phyloP scores from a whole-genome alignment of 257 asterid genomes.

The Ajuga chamaepitys region DNA sequence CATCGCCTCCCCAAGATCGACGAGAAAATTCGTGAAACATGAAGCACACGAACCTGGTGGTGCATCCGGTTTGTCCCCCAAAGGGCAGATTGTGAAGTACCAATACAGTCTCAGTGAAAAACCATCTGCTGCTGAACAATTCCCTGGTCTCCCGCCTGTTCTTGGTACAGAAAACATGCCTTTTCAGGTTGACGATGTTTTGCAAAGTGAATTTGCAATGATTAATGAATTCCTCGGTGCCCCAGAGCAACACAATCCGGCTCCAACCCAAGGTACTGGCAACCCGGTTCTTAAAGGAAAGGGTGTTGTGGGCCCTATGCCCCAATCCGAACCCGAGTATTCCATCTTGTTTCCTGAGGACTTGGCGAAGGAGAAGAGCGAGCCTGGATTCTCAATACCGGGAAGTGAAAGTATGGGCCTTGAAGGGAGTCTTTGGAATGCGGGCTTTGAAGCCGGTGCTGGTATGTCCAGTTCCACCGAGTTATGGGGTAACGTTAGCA shows the following conservation, averaged over 20 bases:
- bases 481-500: constrained; percentile 35
- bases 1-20: constrained; percentile 41
- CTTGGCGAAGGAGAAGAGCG: constrained; percentile 23
- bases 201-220: constrained; percentile 21
- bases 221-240: constrained; percentile 18
- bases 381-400: constrained; percentile 16
- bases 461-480: constrained; percentile 36
- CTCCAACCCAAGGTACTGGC: constrained; percentile 6
- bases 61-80: constrained; percentile 16
- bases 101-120: constrained; percentile 19
- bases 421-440: constrained; percentile 43
- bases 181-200: constrained; percentile 21
- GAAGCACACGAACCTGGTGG: constrained; percentile 24
- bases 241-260: constrained; percentile 22
- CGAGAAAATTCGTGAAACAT: constrained; percentile 48
- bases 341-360: constrained; percentile 40
- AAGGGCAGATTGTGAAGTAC: constrained; percentile 26
- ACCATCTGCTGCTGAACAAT: constrained; percentile 22
- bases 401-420: constrained; percentile 27
- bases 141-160: constrained; percentile 7
- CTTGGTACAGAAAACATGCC: constrained; percentile 19
- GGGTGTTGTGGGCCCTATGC: constrained; percentile 18
- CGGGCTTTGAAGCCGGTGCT: constrained; percentile 27
- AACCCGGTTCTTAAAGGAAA: constrained; percentile 31
- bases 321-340: constrained; percentile 24